phyloP scores from a whole-genome alignment of 768 basidiomycete genomes.

The Tricholomella constricta region DNA sequence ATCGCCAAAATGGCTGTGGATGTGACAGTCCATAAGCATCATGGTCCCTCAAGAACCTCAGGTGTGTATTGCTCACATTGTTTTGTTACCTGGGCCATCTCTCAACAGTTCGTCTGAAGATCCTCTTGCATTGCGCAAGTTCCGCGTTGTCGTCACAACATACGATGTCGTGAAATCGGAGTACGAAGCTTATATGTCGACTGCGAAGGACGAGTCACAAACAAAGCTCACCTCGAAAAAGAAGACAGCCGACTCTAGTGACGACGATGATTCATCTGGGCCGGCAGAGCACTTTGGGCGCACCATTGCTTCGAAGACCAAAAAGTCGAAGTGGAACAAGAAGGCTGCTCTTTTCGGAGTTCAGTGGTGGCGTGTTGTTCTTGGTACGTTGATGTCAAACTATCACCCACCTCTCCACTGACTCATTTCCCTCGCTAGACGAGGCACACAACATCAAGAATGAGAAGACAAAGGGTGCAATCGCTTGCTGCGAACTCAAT shows the following conservation, averaged over 20 bases:
- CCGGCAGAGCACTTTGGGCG: conserved; percentile 49
- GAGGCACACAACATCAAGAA: conserved; percentile 97
- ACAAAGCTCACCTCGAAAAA: conserved; percentile 41
- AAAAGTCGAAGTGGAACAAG: conserved; percentile 47
- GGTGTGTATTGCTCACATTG: conserved; percentile 45
- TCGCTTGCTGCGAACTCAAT: conserved; percentile 77
- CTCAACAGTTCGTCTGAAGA: conserved; percentile 39
- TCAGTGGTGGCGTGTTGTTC: conserved; percentile 83
- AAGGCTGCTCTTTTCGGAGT: conserved; percentile 74
- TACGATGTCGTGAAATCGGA: conserved; percentile 86
- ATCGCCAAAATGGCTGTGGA: conserved; percentile 68
- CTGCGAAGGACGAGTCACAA: conserved; percentile 58
- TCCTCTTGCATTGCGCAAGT: conserved; percentile 48
- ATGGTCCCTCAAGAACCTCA: conserved; percentile 73
- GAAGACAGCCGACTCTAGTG: conserved; percentile 37
- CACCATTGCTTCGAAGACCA: conserved; percentile 41
- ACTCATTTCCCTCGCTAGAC: conserved; percentile 45
- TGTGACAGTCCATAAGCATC: conserved; percentile 78
- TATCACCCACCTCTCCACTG: background rate
- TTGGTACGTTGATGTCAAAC: conserved; percentile 54
- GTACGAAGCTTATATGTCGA: conserved; percentile 52
- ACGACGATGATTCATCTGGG: conserved; percentile 35
- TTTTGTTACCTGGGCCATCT: too few relatives aligned
- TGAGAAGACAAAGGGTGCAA: conserved; percentile 70
- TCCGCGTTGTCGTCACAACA: conserved; percentile 83